phyloP scores from a whole-genome alignment of 2,329 filamentous ascomycete species.

The Cladosporium sp. region DNA sequence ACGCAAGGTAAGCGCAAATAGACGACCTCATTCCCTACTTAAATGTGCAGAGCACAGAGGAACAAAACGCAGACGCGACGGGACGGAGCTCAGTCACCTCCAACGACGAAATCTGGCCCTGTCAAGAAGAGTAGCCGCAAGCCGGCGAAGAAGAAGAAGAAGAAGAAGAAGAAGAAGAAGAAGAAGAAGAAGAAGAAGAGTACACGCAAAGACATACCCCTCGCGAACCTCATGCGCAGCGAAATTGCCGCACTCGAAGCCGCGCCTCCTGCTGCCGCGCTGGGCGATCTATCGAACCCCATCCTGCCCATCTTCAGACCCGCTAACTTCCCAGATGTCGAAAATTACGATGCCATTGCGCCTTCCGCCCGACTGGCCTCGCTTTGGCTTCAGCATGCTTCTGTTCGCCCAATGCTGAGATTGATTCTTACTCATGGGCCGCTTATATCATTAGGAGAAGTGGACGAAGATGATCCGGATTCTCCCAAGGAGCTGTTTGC shows the following conservation, averaged over 20 bases:
- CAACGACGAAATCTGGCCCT: no score
- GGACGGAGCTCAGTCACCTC: no score
- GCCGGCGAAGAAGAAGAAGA: no score
- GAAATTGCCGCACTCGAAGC: not conserved
- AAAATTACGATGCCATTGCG: not conserved
- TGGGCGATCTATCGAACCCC: conserved; percentile 3
- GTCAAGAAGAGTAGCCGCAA: no score
- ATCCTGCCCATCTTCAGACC: not conserved
- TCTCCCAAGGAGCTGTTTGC: not conserved
- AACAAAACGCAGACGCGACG: no score
- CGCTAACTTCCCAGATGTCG: conserved; percentile 3
- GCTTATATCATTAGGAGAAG: not conserved
- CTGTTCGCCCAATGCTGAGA: not conserved
- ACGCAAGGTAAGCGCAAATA: no score
- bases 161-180: no score
- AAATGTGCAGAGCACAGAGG: no score
- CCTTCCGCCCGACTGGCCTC: conserved; percentile 1
- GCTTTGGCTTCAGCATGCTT: not conserved
- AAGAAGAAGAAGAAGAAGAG: no score
- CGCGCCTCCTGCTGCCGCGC: not conserved
- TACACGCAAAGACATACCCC: no score
- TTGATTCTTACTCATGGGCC: not conserved
- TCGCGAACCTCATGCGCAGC: not conserved
- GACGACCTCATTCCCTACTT: no score
- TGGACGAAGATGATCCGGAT: not conserved